Base-by-base conservation (phyloP, 2,329 filamentous ascomycete genomes). In the Grosmannia huntii region DNA sequence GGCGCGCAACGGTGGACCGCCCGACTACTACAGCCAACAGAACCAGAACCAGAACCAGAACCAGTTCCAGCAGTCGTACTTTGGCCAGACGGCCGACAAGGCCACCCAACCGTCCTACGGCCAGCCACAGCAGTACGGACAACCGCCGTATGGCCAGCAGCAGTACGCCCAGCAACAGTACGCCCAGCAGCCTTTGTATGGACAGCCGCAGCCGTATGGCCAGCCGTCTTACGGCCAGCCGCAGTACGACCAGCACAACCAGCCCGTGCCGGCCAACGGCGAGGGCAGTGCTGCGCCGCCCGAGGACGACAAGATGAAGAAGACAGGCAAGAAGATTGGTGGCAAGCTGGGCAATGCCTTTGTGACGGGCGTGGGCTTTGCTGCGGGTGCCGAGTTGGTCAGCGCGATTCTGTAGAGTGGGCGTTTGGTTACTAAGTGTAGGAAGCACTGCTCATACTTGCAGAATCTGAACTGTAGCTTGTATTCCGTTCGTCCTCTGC, bases 341-440 rank as follows among this genome's bases (percentile, higher is more conserved):
- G 95, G 95, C 82, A 97, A 96, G 78, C 71, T 92, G 67, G 92
- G 92, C 7, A 84, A 85, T 65, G 79, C 80, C 51, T 90, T 90
- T 31, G 90, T 96, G 64, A 95, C 95, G 66, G 92, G 92, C 70
- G 92, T 92, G 53, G 91, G 92, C 71, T 91, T 92, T 54, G 94
- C 89, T 1, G 86, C 96, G 63, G 91, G 91, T 68, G 83, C 86
- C 64, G 94, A 95, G 68, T 83, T 96, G 68, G 90, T 96, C 65
- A 94, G 95, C 72, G 84, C 86, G 62, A 95, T 95, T 65, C 94
- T 96, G 71, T 95, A 84, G 74, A 60, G 38, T 33, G 10, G n/a
- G n/a, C n/a, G n/a, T n/a, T n/a, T n/a, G n/a, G n/a, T n/a, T n/a
- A n/a, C n/a, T n/a, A n/a, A n/a, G n/a, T n/a, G n/a, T n/a, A n/a